Conservation (phyloP, 2,329 filamentous ascomycete species). For the Talaromyces sp. region DNA sequence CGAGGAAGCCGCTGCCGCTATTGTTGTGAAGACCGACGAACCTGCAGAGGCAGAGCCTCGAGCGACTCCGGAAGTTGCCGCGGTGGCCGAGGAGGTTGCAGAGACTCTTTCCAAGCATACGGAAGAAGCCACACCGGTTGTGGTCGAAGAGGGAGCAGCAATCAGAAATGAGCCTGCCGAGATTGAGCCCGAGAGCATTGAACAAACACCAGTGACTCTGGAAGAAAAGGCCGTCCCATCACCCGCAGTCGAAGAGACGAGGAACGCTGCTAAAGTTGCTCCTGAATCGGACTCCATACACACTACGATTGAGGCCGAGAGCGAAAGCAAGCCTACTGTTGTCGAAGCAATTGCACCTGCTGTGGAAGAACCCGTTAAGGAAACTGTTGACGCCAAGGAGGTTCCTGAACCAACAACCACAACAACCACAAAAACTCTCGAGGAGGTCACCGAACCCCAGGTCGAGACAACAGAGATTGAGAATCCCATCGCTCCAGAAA, state of each 20-base stretch:
- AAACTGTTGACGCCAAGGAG: background rate
- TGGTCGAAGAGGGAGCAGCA: conserved; percentile 1
- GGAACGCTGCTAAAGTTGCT: background rate
- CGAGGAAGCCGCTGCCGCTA: background rate
- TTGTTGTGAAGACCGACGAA: background rate
- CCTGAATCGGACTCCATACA: background rate
- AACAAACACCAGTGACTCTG: background rate
- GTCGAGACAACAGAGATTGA: background rate
- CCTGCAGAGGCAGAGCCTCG: conserved; percentile 5
- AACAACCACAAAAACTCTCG: background rate
- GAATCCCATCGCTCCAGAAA: background rate
- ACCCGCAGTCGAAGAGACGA: background rate
- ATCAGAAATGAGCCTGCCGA: conserved; percentile 5
- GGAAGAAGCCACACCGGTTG: conserved; percentile 10
- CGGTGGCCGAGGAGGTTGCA: background rate
- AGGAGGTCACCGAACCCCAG: background rate
- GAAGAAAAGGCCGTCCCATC: conserved; percentile 2
- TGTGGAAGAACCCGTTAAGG: background rate
- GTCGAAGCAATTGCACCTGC: background rate
- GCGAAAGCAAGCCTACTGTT: background rate
- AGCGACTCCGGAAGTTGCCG: conserved; percentile 1
- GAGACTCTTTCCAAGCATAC: background rate
- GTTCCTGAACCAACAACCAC: background rate
- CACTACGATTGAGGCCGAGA: background rate
- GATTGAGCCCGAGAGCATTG: background rate